Percentiles rank a stretch among this genome's conserved stretches.
Conservation (phyloP, 2,329 filamentous ascomycete species). For the Colletotrichum tropicicola region DNA sequence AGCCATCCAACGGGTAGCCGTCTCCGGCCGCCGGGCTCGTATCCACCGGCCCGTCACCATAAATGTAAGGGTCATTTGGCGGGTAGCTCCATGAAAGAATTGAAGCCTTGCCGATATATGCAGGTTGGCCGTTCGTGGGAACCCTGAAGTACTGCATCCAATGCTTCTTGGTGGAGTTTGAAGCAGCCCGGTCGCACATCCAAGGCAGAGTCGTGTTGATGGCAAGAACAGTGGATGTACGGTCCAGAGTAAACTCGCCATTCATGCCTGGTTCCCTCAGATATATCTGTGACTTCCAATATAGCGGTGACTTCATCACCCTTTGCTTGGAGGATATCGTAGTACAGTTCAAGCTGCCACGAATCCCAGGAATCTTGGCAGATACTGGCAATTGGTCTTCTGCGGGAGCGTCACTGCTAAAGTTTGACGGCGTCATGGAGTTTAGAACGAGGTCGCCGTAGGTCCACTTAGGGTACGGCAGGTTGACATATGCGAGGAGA, state of each 20-base stretch:
- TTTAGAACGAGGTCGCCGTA: slow-evolving; percentile 40
- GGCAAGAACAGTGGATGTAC: no score
- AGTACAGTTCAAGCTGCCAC: slow-evolving; percentile 34
- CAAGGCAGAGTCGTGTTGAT: slow-evolving; percentile 30
- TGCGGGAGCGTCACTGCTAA: not conserved
- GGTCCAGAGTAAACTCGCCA: no score
- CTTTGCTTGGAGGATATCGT: no score
- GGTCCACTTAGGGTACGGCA: slow-evolving; percentile 42
- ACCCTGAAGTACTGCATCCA: slow-evolving; percentile 34
- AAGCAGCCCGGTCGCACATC: not conserved
- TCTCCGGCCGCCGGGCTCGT: slow-evolving; percentile 8
- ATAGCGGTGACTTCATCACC: no score
- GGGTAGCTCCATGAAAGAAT: slow-evolving; percentile 31
- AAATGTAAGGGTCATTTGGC: not conserved
- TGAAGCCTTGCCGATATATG: slow-evolving; percentile 34
- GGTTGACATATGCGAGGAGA: slow-evolving; percentile 36
- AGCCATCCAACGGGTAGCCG: not conserved
- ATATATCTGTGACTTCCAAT: no score
- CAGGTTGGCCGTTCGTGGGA: slow-evolving; percentile 25
- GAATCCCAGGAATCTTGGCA: slow-evolving; percentile 30
- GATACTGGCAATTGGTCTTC: slow-evolving; percentile 21
- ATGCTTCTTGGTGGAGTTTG: not conserved
- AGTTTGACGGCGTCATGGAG: slow-evolving; percentile 23
- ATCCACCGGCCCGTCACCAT: slow-evolving; percentile 33
- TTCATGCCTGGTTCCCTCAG: no score